Evolutionary conservation across 257 asterid species (phyloP).

Genomic region (Fraxinus excelsior): DNA sequence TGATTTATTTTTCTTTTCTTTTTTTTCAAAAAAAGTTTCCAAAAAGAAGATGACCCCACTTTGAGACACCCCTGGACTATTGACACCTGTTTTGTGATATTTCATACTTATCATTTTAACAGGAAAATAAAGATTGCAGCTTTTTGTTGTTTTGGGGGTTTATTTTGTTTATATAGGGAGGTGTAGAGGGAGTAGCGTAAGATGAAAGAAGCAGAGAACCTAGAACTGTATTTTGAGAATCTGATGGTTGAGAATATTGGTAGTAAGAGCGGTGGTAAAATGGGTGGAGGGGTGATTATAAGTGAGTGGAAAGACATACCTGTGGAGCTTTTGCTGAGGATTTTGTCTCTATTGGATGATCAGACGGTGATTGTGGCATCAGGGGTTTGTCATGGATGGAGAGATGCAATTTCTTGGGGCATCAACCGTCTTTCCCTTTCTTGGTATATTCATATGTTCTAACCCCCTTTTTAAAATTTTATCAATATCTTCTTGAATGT

Average conservation of each 20-base stretch:
- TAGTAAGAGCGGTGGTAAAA: slow-evolving; percentile 30
- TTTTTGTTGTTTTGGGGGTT: slow-evolving; percentile 24
- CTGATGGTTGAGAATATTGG: slow-evolving; percentile 42
- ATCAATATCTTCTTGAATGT: not conserved
- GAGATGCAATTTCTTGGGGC: slow-evolving; percentile 90
- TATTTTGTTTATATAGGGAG: slow-evolving; percentile 22
- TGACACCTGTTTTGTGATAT: slow-evolving; percentile 38
- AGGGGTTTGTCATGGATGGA: slow-evolving; percentile 97
- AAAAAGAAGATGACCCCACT: slow-evolving; percentile 28
- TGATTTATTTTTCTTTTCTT: not conserved
- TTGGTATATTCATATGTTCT: slow-evolving; percentile 48
- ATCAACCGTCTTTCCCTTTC: slow-evolving; percentile 75
- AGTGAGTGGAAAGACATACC: slow-evolving; percentile 97
- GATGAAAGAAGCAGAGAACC: slow-evolving; percentile 50
- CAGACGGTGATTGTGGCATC: slow-evolving; percentile 85
- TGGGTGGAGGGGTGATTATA: slow-evolving; percentile 53
- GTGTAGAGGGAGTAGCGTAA: not conserved
- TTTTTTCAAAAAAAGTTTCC: slow-evolving; percentile 4
- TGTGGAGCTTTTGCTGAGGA: slow-evolving; percentile 77
- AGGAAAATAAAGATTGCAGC: slow-evolving; percentile 24
- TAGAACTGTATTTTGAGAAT: slow-evolving; percentile 64
- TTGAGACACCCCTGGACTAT: slow-evolving; percentile 11
- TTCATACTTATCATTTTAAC: slow-evolving; percentile 7
- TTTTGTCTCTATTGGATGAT: slow-evolving; percentile 80
- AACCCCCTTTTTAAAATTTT: not conserved